Conservation (phyloP, 306 rosid species). For the Quercus agrifolia region DNA sequence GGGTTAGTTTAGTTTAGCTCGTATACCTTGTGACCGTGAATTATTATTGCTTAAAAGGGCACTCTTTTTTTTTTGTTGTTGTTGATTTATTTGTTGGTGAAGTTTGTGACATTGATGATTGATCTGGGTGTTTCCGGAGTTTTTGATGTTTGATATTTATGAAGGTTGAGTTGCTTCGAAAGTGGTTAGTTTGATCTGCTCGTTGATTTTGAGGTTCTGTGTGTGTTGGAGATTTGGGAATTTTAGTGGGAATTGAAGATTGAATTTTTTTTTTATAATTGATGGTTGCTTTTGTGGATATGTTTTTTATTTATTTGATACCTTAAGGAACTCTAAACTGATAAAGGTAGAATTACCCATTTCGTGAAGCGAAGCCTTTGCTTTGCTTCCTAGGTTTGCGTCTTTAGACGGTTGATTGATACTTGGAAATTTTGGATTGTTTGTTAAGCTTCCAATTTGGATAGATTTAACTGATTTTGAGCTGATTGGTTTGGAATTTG, state of each 20-base stretch:
- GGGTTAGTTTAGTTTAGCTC: background rate
- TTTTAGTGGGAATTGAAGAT: background rate
- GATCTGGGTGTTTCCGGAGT: conserved; percentile 1
- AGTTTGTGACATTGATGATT: background rate
- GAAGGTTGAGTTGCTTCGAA: no score
- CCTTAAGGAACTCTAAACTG: background rate
- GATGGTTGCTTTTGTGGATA: background rate
- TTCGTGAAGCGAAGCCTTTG: conserved; percentile 15
- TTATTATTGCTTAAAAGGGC: conserved; percentile 20
- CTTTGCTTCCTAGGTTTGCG: background rate
- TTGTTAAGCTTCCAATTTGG: background rate
- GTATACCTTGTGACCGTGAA: background rate
- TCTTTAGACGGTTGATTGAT: background rate
- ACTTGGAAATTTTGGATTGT: background rate
- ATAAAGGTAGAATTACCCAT: background rate
- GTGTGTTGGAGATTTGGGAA: background rate
- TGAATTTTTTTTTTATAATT: background rate
- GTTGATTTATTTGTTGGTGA: no score
- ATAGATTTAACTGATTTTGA: background rate
- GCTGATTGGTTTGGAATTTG: conserved; percentile 4
- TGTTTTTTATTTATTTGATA: background rate
- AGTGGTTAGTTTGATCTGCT: background rate
- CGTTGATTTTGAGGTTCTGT: background rate
- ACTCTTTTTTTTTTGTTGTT: background rate
- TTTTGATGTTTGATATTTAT: background rate